A percentile compares a stretch with the other conserved stretches of the same genome.
Evolutionary conservation across 2,329 filamentous ascomycete genomes (phyloP).

Genomic region (Fusarium stilboides): DNA sequence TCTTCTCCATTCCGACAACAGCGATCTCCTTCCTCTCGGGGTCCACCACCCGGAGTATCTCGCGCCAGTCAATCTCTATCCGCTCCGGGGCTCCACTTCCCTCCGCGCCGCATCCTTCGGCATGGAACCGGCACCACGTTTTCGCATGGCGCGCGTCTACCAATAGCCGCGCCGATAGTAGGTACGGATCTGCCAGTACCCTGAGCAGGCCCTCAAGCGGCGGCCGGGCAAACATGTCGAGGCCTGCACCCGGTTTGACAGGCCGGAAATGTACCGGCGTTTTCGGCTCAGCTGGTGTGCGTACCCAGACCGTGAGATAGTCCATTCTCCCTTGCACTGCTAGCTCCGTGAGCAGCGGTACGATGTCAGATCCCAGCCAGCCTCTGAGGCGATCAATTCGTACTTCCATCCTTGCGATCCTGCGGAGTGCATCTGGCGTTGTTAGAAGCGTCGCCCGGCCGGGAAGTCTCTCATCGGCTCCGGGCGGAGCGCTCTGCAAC

Average conservation of each 20-base stretch:
- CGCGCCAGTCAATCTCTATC: conserved; percentile 53
- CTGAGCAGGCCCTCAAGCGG: conserved; percentile 56
- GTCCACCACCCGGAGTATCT: conserved; percentile 51
- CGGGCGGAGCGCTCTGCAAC: conserved; percentile 36
- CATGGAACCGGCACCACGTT: conserved; percentile 62
- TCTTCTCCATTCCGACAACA: conserved; percentile 36
- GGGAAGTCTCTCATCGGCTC: conserved; percentile 33
- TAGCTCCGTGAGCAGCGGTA: conserved; percentile 53
- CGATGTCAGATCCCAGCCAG: conserved; percentile 51
- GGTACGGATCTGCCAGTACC: conserved; percentile 62
- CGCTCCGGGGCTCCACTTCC: conserved; percentile 14
- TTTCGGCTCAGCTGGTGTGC: conserved; percentile 28
- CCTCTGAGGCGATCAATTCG: conserved; percentile 52
- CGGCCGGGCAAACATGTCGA: conserved; percentile 48
- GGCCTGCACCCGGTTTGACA: conserved; percentile 27
- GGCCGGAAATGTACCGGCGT: conserved; percentile 14
- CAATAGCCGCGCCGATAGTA: conserved; percentile 58
- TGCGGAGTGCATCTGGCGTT: conserved; percentile 45
- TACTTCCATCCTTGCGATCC: conserved; percentile 50
- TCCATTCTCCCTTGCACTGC: conserved; percentile 52
- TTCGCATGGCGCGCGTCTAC: conserved; percentile 56
- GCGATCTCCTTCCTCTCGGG: conserved; percentile 50
- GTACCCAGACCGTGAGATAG: conserved; percentile 45
- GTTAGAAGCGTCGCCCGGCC: conserved; percentile 42
- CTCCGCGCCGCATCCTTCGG: conserved; percentile 38